phyloP scores from a whole-genome alignment of 352 stramenopile species.

The Pythium utonaiense region DNA sequence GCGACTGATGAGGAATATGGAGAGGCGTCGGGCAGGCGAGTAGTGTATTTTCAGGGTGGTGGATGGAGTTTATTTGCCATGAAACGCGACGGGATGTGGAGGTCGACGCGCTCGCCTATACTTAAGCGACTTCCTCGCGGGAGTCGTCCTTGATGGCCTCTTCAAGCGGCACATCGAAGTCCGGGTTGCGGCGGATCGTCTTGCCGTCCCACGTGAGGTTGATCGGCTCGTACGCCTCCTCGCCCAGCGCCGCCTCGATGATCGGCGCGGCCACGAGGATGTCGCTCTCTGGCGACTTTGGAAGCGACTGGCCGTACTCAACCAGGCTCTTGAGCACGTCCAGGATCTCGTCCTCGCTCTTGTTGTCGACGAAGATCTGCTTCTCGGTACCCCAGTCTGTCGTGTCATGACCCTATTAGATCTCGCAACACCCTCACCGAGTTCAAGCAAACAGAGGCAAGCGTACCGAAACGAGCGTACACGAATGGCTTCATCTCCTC shows the following conservation, averaged over 20 bases:
- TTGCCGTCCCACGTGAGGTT: constrained; percentile 86
- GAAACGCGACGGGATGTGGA: background rate
- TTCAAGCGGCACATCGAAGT: constrained; percentile 77
- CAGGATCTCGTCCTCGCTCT: constrained; percentile 82
- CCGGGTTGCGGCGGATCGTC: constrained; percentile 74
- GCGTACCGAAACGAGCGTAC: constrained; percentile 73
- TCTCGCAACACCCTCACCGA: no score
- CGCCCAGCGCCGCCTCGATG: constrained; percentile 60
- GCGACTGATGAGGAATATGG: background rate
- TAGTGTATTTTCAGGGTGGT: background rate
- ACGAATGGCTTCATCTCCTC: constrained; percentile 87
- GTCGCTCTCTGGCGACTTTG: constrained; percentile 87
- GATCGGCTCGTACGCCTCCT: constrained; percentile 73
- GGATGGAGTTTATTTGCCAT: constrained; percentile 2
- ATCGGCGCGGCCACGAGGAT: constrained; percentile 67
- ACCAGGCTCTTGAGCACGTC: constrained; percentile 73
- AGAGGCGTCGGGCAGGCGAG: background rate
- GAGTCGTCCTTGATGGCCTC: constrained; percentile 56
- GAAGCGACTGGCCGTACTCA: constrained; percentile 61
- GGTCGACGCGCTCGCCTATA: constrained; percentile 2
- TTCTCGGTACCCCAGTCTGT: constrained; percentile 82
- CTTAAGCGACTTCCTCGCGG: constrained; percentile 25
- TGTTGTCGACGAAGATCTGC: constrained; percentile 79
- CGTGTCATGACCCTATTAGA: no score
- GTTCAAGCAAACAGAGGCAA: no score